phyloP scores from a whole-genome alignment of 345 rosid species.

The Populus simonii region DNA sequence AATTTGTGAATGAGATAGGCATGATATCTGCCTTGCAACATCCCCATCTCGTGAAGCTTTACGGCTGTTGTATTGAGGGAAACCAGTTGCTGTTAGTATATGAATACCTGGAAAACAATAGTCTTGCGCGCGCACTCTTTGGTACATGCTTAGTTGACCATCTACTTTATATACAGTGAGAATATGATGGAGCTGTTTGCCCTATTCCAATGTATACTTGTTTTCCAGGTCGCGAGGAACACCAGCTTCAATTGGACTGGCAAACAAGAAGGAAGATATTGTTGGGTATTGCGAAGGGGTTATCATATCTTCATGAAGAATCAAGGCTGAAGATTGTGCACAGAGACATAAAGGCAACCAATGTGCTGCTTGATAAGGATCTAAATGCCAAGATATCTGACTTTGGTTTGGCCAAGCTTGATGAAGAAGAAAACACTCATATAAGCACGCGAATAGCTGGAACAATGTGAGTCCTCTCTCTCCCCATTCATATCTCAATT shows the following conservation, averaged over 20 bases:
- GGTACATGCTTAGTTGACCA: conserved; percentile 29
- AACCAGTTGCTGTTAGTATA: conserved; percentile 56
- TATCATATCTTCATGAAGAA: conserved; percentile 64
- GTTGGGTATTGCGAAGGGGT: conserved; percentile 51
- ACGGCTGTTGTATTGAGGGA: conserved; percentile 63
- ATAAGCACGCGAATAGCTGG: conserved; percentile 72
- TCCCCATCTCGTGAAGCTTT: conserved; percentile 59
- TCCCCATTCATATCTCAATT: neutral
- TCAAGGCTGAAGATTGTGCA: conserved; percentile 69
- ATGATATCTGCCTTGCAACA: conserved; percentile 72
- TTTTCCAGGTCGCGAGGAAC: conserved; percentile 40
- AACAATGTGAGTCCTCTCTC: conserved; percentile 43
- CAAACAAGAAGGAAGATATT: conserved; percentile 49
- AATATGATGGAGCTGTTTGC: neutral
- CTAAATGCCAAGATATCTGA: conserved; percentile 67
- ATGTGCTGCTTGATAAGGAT: conserved; percentile 60
- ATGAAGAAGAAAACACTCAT: conserved; percentile 70
- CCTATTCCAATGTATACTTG: neutral
- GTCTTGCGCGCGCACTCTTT: conserved; percentile 64
- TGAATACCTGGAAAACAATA: conserved; percentile 64
- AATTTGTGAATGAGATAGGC: conserved; percentile 64
- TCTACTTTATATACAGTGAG: neutral
- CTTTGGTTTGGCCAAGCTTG: conserved; percentile 69
- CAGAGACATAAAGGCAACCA: conserved; percentile 71
- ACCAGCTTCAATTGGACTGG: conserved; percentile 50